Percentiles rank a stretch among this genome's conserved stretches.
These are phyloP conservation scores for Leccinum disarticulatum DNA, from an alignment of 768 basidiomycete genomes.

Conservation along the genomic window DNA sequence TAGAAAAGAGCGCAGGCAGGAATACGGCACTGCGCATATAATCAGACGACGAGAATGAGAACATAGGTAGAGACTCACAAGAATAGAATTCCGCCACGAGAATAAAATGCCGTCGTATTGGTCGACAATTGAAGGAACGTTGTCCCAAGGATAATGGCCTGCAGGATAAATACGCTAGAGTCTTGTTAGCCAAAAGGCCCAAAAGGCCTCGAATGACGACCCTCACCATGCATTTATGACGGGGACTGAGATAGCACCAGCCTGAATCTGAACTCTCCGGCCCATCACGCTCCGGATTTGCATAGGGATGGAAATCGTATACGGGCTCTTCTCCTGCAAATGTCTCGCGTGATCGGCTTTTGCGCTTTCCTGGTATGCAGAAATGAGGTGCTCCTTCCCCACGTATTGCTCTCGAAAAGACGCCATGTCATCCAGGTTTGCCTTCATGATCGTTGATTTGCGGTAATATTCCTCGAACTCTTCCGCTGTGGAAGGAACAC, in stretches of 20 bases:
- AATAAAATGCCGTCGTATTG: constrained; percentile 38
- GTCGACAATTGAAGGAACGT: constrained; percentile 46
- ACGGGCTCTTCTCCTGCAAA: constrained; percentile 43
- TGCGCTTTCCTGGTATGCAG: constrained; percentile 50
- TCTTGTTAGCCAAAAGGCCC: background rate
- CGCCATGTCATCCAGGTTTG: constrained; percentile 49
- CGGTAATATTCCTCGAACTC: constrained; percentile 57
- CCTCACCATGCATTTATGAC: constrained; percentile 30
- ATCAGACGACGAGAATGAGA: background rate
- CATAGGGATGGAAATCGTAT: constrained; percentile 47
- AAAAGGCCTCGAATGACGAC: background rate
- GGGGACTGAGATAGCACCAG: constrained; percentile 38
- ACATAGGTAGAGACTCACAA: constrained; percentile 46
- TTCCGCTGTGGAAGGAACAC: constrained; percentile 45
- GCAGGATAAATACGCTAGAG: constrained; percentile 39
- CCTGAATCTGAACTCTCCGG: constrained; percentile 47
- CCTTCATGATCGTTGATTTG: constrained; percentile 38
- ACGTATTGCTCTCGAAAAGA: constrained; percentile 47
- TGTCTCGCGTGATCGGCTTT: constrained; percentile 52
- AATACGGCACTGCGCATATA: constrained; percentile 46
- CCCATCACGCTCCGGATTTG: constrained; percentile 48
- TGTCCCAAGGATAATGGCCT: constrained; percentile 37
- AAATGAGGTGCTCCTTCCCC: constrained; percentile 41
- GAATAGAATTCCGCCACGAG: constrained; percentile 82
- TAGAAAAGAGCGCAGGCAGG: constrained; percentile 55